Conservation (phyloP, 192 early-diverging fungal genomes). For the Geranomyces michiganensis region DNA sequence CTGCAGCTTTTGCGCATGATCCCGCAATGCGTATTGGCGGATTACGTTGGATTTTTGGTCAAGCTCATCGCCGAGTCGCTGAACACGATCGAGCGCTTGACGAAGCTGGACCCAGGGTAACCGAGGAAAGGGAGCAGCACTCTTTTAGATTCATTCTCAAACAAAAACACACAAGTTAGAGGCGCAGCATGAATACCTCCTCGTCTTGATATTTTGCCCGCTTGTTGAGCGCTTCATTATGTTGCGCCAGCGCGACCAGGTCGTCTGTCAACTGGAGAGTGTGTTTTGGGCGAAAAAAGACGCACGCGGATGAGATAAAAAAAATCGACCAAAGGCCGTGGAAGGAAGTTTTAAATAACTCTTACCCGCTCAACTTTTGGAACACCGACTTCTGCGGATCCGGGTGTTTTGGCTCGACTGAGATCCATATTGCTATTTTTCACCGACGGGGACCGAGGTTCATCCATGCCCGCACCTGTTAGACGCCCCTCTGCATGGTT, state of each 20-base stretch:
- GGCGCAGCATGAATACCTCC: slow-evolving; percentile 46
- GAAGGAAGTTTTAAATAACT: background rate
- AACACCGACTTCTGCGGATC: slow-evolving; percentile 22
- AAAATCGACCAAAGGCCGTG: too few relatives aligned
- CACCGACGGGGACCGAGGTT: slow-evolving; percentile 11
- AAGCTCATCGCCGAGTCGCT: slow-evolving; percentile 46
- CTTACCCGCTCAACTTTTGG: slow-evolving; percentile 46
- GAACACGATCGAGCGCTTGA: slow-evolving; percentile 36
- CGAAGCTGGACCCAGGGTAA: slow-evolving; percentile 37
- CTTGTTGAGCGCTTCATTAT: slow-evolving; percentile 55
- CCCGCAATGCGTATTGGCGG: slow-evolving; percentile 54
- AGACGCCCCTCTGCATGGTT: too few relatives aligned
- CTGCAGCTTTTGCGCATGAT: slow-evolving; percentile 46
- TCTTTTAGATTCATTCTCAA: too few relatives aligned
- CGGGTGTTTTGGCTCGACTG: background rate
- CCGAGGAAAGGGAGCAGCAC: too few relatives aligned
- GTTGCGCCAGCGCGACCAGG: slow-evolving; percentile 48
- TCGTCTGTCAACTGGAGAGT: slow-evolving; percentile 46
- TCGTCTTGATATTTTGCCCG: slow-evolving; percentile 46
- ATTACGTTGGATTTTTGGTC: slow-evolving; percentile 56
- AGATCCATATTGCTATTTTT: slow-evolving; percentile 23
- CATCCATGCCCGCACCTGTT: background rate
- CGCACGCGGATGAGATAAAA: too few relatives aligned
- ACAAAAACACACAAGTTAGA: too few relatives aligned
- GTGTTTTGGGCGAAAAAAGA: too few relatives aligned